Conservation (phyloP, 2,329 filamentous ascomycete genomes). For the Arthrobotrys conoides region DNA sequence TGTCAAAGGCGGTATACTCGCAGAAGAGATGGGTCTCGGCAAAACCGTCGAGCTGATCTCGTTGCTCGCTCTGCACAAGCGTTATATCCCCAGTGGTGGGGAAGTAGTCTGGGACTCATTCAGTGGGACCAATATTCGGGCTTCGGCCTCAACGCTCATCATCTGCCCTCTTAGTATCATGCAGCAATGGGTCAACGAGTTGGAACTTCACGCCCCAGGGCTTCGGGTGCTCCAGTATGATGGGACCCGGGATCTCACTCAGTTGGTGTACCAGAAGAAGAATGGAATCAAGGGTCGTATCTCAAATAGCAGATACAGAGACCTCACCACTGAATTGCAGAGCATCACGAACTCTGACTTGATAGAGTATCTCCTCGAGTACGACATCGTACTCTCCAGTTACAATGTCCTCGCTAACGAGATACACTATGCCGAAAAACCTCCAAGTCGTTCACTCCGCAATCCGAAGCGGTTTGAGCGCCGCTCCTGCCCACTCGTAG, state of each 20-base stretch:
- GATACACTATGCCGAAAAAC: conserved; percentile 80
- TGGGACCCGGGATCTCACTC: conserved; percentile 66
- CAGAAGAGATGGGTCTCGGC: conserved; percentile 86
- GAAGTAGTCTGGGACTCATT: conserved; percentile 66
- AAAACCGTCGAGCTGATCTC: conserved; percentile 84
- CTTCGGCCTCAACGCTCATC: conserved; percentile 74
- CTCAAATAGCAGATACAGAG: conserved; percentile 58
- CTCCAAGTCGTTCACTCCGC: conserved; percentile 78
- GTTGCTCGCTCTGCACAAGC: conserved; percentile 76
- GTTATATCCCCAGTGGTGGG: conserved; percentile 63
- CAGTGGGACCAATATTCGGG: conserved; percentile 68
- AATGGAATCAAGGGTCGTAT: conserved; percentile 65
- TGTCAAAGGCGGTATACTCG: conserved; percentile 75
- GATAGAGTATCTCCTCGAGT: conserved; percentile 69
- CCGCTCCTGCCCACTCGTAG: conserved; percentile 80
- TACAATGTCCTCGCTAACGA: conserved; percentile 82
- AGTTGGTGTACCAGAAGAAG: conserved; percentile 49
- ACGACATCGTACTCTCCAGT: conserved; percentile 76
- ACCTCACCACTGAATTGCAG: conserved; percentile 45
- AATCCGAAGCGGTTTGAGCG: conserved; percentile 76
- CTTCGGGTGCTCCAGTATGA: conserved; percentile 73
- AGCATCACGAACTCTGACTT: conserved; percentile 67
- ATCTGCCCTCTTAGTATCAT: conserved; percentile 69
- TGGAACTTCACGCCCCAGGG: conserved; percentile 73
- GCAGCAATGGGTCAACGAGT: conserved; percentile 75